Evolutionary conservation across 1,284 basidiomycete species (phyloP).

Genomic region (Somion occarium): DNA sequence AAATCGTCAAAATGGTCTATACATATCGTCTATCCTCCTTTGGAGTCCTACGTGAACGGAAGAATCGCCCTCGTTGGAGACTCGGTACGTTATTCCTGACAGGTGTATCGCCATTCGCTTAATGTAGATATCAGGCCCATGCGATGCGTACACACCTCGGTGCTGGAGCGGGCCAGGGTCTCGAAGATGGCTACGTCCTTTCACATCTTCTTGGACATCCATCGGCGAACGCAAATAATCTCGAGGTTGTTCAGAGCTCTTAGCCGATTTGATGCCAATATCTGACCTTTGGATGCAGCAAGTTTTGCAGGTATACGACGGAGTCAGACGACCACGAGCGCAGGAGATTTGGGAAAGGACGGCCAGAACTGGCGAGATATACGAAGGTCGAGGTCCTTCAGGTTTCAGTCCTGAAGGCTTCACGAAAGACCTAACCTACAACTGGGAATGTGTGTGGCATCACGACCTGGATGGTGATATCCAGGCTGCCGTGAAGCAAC

Average conservation of each 20-base stretch:
- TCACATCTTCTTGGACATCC: slow-evolving; percentile 44
- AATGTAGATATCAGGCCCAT: slow-evolving; percentile 38
- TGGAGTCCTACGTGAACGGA: slow-evolving; percentile 42
- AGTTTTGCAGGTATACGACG: slow-evolving; percentile 41
- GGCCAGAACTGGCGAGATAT: slow-evolving; percentile 31
- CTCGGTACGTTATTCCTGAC: slow-evolving; percentile 35
- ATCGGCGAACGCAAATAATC: slow-evolving; percentile 35
- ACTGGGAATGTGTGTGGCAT: slow-evolving; percentile 45
- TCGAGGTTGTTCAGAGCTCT: slow-evolving; percentile 36
- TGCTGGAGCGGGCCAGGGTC: slow-evolving; percentile 57
- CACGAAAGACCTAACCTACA: slow-evolving; percentile 28
- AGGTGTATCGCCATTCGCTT: not conserved
- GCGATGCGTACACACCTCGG: slow-evolving; percentile 60
- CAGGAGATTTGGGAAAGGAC: slow-evolving; percentile 41
- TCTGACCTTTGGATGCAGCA: too few species aligned
- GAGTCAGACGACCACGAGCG: slow-evolving; percentile 39
- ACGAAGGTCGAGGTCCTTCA: slow-evolving; percentile 21
- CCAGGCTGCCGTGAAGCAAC: slow-evolving; percentile 18
- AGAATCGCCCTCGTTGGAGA: slow-evolving; percentile 54
- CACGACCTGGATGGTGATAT: slow-evolving; percentile 39
- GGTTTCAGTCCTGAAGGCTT: slow-evolving; percentile 17
- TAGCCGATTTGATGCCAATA: slow-evolving; percentile 1
- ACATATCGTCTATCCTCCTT: slow-evolving; percentile 45
- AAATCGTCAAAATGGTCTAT: slow-evolving; percentile 33
- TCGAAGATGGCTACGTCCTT: slow-evolving; percentile 55